Evolutionary conservation across 208 protist species (phyloP).

Genomic region (Endotrypanum monterogeii): DNA sequence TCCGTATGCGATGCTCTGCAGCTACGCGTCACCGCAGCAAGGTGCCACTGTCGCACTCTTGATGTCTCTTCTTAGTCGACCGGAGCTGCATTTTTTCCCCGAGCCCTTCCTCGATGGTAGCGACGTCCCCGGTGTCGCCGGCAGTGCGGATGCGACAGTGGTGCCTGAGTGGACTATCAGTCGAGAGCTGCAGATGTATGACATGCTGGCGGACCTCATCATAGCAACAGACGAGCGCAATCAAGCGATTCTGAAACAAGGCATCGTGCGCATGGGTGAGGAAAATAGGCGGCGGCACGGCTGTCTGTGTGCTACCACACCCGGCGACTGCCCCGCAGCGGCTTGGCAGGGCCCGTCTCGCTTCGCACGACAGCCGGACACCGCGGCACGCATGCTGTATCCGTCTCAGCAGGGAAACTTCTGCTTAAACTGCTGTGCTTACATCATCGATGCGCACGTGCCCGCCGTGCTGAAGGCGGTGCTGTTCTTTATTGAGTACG

Average conservation of each 20-base stretch:
- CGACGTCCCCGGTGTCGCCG: neutral
- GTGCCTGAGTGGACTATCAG: constrained; percentile 43
- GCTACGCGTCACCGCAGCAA: constrained; percentile 64
- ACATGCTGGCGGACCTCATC: constrained; percentile 64
- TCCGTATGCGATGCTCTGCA: constrained; percentile 52
- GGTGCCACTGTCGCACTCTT: constrained; percentile 47
- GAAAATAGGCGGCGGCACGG: constrained; percentile 47
- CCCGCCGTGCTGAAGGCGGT: constrained; percentile 55
- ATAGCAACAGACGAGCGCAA: constrained; percentile 67
- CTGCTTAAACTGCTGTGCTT: constrained; percentile 41
- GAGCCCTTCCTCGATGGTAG: constrained; percentile 1
- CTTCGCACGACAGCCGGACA: constrained; percentile 5
- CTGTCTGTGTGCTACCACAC: constrained; percentile 32
- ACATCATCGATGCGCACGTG: constrained; percentile 58
- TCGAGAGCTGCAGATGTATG: constrained; percentile 41
- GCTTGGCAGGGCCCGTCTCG: neutral
- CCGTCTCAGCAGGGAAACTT: constrained; percentile 15
- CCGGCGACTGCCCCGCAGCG: neutral
- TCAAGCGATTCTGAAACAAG: constrained; percentile 27
- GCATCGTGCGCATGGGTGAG: constrained; percentile 30
- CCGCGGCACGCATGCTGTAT: neutral
- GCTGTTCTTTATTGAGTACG: constrained; percentile 53
- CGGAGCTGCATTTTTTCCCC: constrained; percentile 57
- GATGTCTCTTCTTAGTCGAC: constrained; percentile 47
- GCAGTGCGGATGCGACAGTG: neutral